Percentiles rank a stretch among this genome's conserved stretches.
These are phyloP conservation scores for Antrodiella citrinella DNA, from an alignment of 768 basidiomycete genomes.

Conservation along the genomic window DNA sequence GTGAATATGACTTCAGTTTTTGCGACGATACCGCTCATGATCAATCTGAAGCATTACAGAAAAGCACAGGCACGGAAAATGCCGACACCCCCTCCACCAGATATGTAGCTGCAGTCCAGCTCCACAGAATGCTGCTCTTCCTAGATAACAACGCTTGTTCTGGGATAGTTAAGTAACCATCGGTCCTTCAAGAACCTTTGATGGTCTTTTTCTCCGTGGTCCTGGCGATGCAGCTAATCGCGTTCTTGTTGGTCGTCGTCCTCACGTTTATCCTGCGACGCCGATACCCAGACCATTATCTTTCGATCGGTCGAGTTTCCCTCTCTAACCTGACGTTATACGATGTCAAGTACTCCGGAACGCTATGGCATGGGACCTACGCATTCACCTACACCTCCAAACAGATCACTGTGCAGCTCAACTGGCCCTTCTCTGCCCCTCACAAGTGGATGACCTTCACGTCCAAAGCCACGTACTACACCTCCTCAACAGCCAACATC, in stretches of 20 bases:
- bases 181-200: no score
- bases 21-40: no score
- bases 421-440: conserved; percentile 21
- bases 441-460: conserved; percentile 27
- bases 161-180: no score
- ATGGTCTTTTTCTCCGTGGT: background rate
- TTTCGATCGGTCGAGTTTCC: conserved; percentile 12
- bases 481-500: conserved; percentile 20
- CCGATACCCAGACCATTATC: conserved; percentile 4
- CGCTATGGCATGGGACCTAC: conserved; percentile 13
- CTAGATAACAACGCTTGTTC: no score
- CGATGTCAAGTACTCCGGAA: conserved; percentile 14
- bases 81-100: no score
- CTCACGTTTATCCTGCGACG: background rate
- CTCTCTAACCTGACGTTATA: conserved; percentile 5
- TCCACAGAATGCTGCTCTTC: no score
- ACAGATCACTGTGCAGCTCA: conserved; percentile 17
- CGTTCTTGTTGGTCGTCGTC: background rate
- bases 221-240: background rate
- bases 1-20: no score
- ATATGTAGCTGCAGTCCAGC: no score
- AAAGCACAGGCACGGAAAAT: no score
- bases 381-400: conserved; percentile 13
- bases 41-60: no score
- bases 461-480: conserved; percentile 24